Conservation (phyloP, 768 basidiomycete genomes). For the Baorangia bicolor region DNA sequence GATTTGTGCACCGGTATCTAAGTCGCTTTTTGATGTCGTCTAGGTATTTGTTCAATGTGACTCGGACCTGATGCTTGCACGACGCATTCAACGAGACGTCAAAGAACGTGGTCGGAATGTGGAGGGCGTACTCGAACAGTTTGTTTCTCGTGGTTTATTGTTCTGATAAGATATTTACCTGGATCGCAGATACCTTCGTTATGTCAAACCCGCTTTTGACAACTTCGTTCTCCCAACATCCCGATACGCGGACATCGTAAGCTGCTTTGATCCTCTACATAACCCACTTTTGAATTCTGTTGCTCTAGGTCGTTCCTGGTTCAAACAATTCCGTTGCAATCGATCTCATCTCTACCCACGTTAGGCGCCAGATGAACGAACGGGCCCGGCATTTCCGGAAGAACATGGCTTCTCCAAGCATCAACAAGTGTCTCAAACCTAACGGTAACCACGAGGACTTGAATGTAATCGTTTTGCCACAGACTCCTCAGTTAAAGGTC, state of each 20-base stretch:
- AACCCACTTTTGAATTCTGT: neutral
- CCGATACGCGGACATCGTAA: conserved; percentile 84
- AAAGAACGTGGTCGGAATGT: conserved; percentile 85
- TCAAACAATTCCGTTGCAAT: conserved; percentile 87
- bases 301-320: conserved; percentile 90
- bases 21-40: neutral
- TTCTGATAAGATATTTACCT: neutral
- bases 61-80: conserved; percentile 95
- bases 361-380: conserved; percentile 79
- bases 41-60: conserved; percentile 92
- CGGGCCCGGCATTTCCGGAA: conserved; percentile 72
- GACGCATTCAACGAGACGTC: conserved; percentile 85
- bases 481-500: conserved; percentile 81
- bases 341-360: conserved; percentile 89
- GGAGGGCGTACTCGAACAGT: conserved; percentile 89
- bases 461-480: conserved; percentile 65
- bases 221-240: conserved; percentile 90
- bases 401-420: conserved; percentile 58
- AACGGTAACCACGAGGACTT: conserved; percentile 44
- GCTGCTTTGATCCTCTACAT: neutral
- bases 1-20: conserved; percentile 1
- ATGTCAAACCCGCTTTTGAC: conserved; percentile 93
- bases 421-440: conserved; percentile 35
- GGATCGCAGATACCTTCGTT: conserved; percentile 76
- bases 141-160: conserved; percentile 18